Conservation (phyloP, 2,329 filamentous ascomycete species). For the Dryadomyces sulphureus region DNA sequence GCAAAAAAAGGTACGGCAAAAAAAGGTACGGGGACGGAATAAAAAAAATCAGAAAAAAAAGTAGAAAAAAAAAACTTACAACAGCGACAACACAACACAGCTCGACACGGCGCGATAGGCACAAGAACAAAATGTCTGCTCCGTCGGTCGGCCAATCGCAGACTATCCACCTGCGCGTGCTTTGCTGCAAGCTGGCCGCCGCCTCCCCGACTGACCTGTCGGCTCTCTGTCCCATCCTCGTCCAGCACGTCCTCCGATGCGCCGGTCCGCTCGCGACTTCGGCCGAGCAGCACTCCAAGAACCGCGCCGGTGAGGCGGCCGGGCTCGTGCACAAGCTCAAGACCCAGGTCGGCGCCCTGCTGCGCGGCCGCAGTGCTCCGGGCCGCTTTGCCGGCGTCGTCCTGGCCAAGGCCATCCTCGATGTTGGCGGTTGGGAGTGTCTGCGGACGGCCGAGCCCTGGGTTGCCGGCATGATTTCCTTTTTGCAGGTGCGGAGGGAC, state of each 20-base stretch:
- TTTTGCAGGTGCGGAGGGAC: slow-evolving; percentile 45
- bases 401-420: slow-evolving; percentile 66
- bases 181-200: slow-evolving; percentile 57
- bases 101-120: too few species aligned
- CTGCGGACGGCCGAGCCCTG: slow-evolving; percentile 60
- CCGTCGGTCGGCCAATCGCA: too few species aligned
- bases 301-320: slow-evolving; percentile 46
- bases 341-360: slow-evolving; percentile 59
- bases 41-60: neutral
- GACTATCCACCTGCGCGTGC: slow-evolving; percentile 47
- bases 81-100: neutral
- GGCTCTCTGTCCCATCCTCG: slow-evolving; percentile 54
- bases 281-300: slow-evolving; percentile 42
- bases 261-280: slow-evolving; percentile 45
- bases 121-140: slow-evolving; percentile 25
- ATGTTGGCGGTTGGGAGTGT: slow-evolving; percentile 73
- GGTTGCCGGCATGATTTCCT: slow-evolving; percentile 59
- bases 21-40: neutral
- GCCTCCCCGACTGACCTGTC: slow-evolving; percentile 62
- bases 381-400: slow-evolving; percentile 66
- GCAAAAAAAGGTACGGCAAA: neutral
- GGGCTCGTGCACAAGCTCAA: slow-evolving; percentile 71
- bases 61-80: neutral
- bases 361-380: slow-evolving; percentile 61
- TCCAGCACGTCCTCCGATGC: slow-evolving; percentile 42